Base-by-base conservation (phyloP, 345 rosid species). In the Lumnitzera littorea region DNA sequence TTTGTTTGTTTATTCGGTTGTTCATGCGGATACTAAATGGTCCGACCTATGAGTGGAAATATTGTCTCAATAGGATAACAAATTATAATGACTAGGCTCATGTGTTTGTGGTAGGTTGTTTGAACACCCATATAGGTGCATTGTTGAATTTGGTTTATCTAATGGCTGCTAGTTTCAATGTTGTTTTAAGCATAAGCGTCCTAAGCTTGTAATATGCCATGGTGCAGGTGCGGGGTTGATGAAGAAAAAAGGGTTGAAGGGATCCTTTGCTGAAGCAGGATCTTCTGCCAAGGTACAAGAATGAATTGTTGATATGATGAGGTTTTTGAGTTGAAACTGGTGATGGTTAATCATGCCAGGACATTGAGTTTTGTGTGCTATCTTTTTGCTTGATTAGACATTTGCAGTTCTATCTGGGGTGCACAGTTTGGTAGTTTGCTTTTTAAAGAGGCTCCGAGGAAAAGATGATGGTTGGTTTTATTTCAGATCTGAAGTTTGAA, bases 391-490 rank as follows among this genome's bases (percentile, higher is more conserved):
- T 62, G 59, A 60, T 53, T 74, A 87, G 91, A 74, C 91, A 25
- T 87, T 84, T 64, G 91, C 95, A 9, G 72, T 84, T 57, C 64
- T 87, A 58, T 78, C 88, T 41, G 95, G 91, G 15, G 88, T 84
- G 41, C 91, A 84, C 70, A 76, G 95, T 69, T 75, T 87, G 74
- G 91, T 84, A 47, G 81, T 82, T 55, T 87, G 95, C 83, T 72
- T 84, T 64, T 55, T 86, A 77, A 83, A 80, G 83, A 77, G 66
- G 82, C 56, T 86, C 49, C 76, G 96, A n/a, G 92, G 99, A 49
- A 94, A 90, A 79, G 92, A 90, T 80, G 99, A 94, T 54, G 89
- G 99, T 94, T 76, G 63, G 70, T n/a, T 60, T 36, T 63, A 50
- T 54, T 15, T 61, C 54, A 47, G 23, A 51, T 24, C 46, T 62